Evolutionary conservation across 352 stramenopile species (phyloP).

Genomic region (Globisporangium barbulae): DNA sequence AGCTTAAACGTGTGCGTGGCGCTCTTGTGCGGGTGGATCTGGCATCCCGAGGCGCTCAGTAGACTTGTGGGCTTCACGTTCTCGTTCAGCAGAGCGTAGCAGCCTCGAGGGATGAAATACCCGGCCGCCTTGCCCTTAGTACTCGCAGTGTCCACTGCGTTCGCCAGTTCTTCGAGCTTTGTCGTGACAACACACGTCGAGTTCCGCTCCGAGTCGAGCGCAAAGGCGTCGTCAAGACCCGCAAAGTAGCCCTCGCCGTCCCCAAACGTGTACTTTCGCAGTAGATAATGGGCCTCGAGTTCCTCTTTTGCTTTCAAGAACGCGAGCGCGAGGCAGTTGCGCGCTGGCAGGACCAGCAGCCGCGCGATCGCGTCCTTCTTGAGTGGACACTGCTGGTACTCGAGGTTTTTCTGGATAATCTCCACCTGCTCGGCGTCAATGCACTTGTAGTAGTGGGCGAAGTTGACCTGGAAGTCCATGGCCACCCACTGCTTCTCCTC

Average conservation of each 20-base stretch:
- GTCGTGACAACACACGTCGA: conserved; percentile 13
- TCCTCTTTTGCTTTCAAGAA: conserved; percentile 65
- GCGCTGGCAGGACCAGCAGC: conserved; percentile 49
- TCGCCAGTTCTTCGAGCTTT: conserved; percentile 35
- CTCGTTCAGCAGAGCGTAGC: conserved; percentile 35
- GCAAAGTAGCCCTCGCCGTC: conserved; percentile 66
- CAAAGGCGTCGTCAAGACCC: conserved; percentile 39
- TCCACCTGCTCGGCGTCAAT: conserved; percentile 50
- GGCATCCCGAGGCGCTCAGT: conserved; percentile 37
- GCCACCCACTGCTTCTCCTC: conserved; percentile 72
- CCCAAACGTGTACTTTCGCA: conserved; percentile 69
- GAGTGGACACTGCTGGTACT: conserved; percentile 47
- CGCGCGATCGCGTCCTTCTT: conserved; percentile 46
- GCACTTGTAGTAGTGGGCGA: conserved; percentile 70
- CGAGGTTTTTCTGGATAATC: conserved; percentile 45
- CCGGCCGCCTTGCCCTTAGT: conserved; percentile 10
- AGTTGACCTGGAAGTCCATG: conserved; percentile 59
- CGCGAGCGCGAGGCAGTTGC: conserved; percentile 63
- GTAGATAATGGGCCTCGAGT: conserved; percentile 48
- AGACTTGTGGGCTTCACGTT: conserved; percentile 24
- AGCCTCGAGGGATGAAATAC: conserved; percentile 20
- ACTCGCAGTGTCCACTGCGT: conserved; percentile 25
- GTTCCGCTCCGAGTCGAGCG: not conserved
- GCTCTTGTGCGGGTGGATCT: conserved; percentile 60
- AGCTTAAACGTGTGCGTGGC: conserved; percentile 63